Conservation (phyloP, 139 green algal genomes). For the Coelastrella sp. region DNA sequence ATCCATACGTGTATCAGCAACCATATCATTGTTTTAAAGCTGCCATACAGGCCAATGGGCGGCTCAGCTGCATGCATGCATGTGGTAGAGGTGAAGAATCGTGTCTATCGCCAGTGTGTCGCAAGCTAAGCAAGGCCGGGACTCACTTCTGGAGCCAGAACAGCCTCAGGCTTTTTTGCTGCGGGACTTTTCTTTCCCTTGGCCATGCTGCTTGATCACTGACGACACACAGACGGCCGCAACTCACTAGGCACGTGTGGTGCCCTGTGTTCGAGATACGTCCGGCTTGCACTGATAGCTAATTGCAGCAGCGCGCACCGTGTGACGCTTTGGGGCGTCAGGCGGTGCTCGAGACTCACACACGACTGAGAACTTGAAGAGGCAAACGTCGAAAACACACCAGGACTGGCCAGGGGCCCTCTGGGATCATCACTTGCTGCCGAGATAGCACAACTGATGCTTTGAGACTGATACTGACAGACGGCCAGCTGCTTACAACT, state of each 20-base stretch:
- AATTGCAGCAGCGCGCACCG: no score
- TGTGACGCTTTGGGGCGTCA: no score
- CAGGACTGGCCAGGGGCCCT: no score
- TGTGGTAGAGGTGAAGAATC: conserved; percentile 1
- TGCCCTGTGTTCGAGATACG: neutral
- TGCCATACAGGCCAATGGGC: neutral
- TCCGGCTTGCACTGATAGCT: no score
- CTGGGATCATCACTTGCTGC: no score
- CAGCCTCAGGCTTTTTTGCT: conserved; percentile 13
- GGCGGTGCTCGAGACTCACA: no score
- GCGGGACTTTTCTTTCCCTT: conserved; percentile 43
- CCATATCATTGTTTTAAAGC: neutral
- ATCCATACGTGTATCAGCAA: neutral
- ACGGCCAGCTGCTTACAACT: neutral
- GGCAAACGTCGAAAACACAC: no score
- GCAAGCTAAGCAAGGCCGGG: neutral
- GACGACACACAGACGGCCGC: neutral
- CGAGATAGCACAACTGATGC: no score
- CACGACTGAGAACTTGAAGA: no score
- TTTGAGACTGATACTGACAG: no score
- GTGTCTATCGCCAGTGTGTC: neutral
- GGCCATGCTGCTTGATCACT: conserved; percentile 13
- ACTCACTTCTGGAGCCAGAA: conserved; percentile 27
- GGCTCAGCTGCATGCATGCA: conserved; percentile 5
- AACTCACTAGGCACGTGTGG: neutral